Evolutionary conservation across 2,329 filamentous ascomycete species (phyloP).

Genomic region (Chlorencoelia australis): DNA sequence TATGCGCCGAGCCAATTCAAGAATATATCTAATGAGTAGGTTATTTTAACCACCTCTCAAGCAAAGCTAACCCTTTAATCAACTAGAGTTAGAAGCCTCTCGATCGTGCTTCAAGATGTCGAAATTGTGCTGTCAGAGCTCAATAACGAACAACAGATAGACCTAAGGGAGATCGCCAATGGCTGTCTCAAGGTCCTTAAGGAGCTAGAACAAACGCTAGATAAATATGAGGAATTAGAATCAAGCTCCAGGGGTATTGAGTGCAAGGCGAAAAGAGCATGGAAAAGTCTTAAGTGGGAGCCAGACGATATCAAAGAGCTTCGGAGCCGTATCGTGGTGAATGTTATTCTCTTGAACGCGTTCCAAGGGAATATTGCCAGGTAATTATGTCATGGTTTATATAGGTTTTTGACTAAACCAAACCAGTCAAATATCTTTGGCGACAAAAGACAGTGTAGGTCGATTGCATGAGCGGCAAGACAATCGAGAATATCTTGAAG

Average conservation of each 20-base stretch:
- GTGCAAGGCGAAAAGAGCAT: slow-evolving; percentile 14
- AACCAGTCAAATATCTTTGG: background rate
- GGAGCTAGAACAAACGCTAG: slow-evolving; percentile 6
- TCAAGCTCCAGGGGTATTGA: slow-evolving; percentile 3
- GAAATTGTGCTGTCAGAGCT: slow-evolving; percentile 15
- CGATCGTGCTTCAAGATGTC: slow-evolving; percentile 8
- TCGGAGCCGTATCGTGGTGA: slow-evolving; percentile 16
- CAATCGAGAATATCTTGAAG: background rate
- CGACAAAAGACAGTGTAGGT: background rate
- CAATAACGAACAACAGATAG: slow-evolving; percentile 11
- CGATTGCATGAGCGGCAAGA: slow-evolving; percentile 2
- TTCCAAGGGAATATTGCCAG: background rate
- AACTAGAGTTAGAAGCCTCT: slow-evolving; percentile 7
- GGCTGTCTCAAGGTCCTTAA: slow-evolving; percentile 14
- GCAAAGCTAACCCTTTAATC: background rate
- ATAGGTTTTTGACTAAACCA: background rate
- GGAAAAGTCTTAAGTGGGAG: slow-evolving; percentile 21
- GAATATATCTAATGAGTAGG: slow-evolving; percentile 4
- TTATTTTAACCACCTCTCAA: background rate
- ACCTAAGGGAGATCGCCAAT: slow-evolving; percentile 12
- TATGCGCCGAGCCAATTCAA: slow-evolving; percentile 23
- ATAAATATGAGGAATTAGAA: slow-evolving; percentile 7
- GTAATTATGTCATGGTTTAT: background rate
- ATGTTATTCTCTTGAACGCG: slow-evolving; percentile 17
- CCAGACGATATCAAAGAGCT: slow-evolving; percentile 16